Evolutionary conservation across 2,329 filamentous ascomycete genomes (phyloP).

Genomic region (Clonostachys solani): DNA sequence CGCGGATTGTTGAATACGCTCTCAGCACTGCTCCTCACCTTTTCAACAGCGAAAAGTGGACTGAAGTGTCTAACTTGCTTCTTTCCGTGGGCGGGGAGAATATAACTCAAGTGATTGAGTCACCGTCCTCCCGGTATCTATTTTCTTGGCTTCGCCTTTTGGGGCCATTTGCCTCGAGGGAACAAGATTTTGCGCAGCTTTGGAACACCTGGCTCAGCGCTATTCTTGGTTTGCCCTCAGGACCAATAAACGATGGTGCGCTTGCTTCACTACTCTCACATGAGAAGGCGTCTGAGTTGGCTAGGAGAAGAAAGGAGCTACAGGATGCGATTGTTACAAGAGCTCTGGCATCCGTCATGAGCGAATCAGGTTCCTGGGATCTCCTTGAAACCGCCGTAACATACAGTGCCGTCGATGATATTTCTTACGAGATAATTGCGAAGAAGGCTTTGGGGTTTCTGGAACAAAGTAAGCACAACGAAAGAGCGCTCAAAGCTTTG

Average conservation of each 20-base stretch:
- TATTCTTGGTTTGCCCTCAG: conserved; percentile 26
- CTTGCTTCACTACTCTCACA: conserved; percentile 44
- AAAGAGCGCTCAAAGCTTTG: conserved; percentile 33
- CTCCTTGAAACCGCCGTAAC: conserved; percentile 43
- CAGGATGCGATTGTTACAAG: conserved; percentile 41
- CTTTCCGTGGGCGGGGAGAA: conserved; percentile 48
- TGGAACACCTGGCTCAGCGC: conserved; percentile 40
- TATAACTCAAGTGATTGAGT: conserved; percentile 54
- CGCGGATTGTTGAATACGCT: conserved; percentile 35
- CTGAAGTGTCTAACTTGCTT: conserved; percentile 36
- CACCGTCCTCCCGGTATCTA: conserved; percentile 64
- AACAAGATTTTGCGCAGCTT: conserved; percentile 27
- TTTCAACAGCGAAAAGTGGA: conserved; percentile 23
- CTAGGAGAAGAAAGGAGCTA: conserved; percentile 30
- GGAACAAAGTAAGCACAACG: conserved; percentile 14
- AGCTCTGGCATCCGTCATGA: conserved; percentile 30
- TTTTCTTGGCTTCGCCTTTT: conserved; percentile 60
- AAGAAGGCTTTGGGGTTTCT: conserved; percentile 17
- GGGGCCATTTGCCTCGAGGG: conserved; percentile 33
- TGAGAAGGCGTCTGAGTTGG: conserved; percentile 27
- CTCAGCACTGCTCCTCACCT: conserved; percentile 32
- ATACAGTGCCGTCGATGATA: conserved; percentile 32
- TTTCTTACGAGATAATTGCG: conserved; percentile 26
- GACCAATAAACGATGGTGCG: conserved; percentile 16
- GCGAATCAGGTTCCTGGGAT: conserved; percentile 28